A percentile compares a stretch with the other conserved stretches of the same genome.
Conservation (phyloP, 1,284 basidiomycete genomes). For the Rhodotorula sp. region DNA sequence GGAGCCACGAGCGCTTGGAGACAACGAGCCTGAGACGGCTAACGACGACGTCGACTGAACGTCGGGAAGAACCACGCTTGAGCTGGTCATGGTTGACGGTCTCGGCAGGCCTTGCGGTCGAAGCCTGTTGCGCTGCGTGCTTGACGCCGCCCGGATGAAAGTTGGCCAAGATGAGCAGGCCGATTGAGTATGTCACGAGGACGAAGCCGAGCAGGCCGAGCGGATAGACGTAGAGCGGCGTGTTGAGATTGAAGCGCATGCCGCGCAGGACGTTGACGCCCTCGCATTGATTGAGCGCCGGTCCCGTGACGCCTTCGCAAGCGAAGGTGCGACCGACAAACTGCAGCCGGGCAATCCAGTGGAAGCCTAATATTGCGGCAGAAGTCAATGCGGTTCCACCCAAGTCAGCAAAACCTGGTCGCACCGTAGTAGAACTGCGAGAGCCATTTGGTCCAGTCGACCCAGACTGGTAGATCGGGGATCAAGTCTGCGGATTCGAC, state of each 20-base stretch:
- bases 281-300: slow-evolving; percentile 52
- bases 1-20: neutral
- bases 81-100: neutral
- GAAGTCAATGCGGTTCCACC: neutral
- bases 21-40: slow-evolving; percentile 41
- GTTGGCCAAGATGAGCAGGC: slow-evolving; percentile 50
- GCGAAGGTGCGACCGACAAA: slow-evolving; percentile 50
- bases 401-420: neutral
- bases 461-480: slow-evolving; percentile 50
- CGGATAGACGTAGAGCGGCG: slow-evolving; percentile 51
- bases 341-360: slow-evolving; percentile 52
- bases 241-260: slow-evolving; percentile 48
- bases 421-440: slow-evolving; percentile 39
- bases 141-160: slow-evolving; percentile 54
- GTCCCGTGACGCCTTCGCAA: slow-evolving; percentile 50
- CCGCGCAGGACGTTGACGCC: slow-evolving; percentile 54
- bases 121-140: slow-evolving; percentile 45
- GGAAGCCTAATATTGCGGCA: slow-evolving; percentile 44
- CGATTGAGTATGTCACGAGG: slow-evolving; percentile 49
- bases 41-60: slow-evolving; percentile 27
- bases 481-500: slow-evolving; percentile 42
- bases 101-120: neutral
- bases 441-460: slow-evolving; percentile 35
- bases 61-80: neutral
- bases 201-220: slow-evolving; percentile 53